phyloP scores from a whole-genome alignment of 1,284 basidiomycete genomes.

The Tilletia caries region DNA sequence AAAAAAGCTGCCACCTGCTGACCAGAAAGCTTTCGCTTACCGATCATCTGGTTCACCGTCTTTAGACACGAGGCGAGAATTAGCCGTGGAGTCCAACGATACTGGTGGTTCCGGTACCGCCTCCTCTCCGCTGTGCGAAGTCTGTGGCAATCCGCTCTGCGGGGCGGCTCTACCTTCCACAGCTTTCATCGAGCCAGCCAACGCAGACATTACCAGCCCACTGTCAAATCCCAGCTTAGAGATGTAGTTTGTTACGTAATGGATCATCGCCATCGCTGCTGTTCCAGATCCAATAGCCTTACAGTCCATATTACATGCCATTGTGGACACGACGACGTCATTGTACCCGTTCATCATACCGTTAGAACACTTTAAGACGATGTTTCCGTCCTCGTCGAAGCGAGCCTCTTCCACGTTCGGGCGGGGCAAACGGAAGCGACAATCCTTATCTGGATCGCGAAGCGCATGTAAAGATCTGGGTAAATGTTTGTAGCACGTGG shows the following conservation, averaged over 20 bases:
- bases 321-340: background rate
- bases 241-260: background rate
- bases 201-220: background rate
- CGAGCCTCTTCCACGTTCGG: background rate
- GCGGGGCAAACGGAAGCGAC: background rate
- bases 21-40: background rate
- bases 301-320: slow-evolving; percentile 3
- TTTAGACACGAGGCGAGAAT: too few species aligned
- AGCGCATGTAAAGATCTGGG: background rate
- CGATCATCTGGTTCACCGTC: background rate
- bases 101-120: too few species aligned
- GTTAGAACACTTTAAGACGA: background rate
- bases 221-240: background rate
- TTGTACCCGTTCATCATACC: background rate
- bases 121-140: too few species aligned
- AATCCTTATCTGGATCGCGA: background rate
- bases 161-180: too few species aligned
- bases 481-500: background rate
- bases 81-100: too few species aligned
- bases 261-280: background rate
- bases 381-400: background rate
- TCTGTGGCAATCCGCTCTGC: too few species aligned
- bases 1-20: background rate
- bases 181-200: background rate
- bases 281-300: background rate